Evolutionary conservation across 768 basidiomycete genomes (phyloP), one percentile per base, ranked within the genome.

Genomic region (Podaxis rugospora): DNA sequence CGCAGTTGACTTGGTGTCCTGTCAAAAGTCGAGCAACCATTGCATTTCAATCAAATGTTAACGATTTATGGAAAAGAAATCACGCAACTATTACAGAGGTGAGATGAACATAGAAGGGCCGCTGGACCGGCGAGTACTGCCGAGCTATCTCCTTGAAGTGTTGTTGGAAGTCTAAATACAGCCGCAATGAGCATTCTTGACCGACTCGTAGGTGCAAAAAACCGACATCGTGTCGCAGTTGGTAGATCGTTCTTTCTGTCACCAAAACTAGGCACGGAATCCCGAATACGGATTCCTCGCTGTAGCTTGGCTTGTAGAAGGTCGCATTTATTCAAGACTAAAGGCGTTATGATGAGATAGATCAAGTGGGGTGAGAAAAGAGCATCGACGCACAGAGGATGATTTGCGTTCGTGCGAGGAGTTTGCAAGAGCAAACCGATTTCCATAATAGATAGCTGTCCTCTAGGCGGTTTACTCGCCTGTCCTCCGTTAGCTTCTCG

Each of bases 51-150:
- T 1, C 18, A 56, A 54, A 28, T 55, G 18, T n/a, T 37, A 47
- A 54, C 56, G 4, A 32, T 4, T 46, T 40, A 18, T 35, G 28
- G 40, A 16, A 35, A 35, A 55, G 40, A 53, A 64, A 39, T 14
- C 23, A 79, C 88, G 72, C 68, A 92, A 92, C 90, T 63, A 92
- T 83, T 53, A 91, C 88, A 53, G 89, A 88, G 37, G 90, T 92
- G 40, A 88, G 77, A 75, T 91, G 87, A 55, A 86, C 79, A 65
- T 84, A 88, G 71, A 90, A 90, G 0, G 84, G 81, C 4, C 90
- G 81, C 44, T 82, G 80, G 25, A 82, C 77, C 11, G 88, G 86
- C 0, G 90, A 90, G 64, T 80, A 74, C 47, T 79, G 77, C 63
- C 80, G 84, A 50, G 80, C 79, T 39, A 90, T 88, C 56, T 92